A percentile compares a stretch with the other conserved stretches of the same genome.
Conservation (phyloP, 1,139 yeast genomes). For the Magnusiomyces fungicola region DNA sequence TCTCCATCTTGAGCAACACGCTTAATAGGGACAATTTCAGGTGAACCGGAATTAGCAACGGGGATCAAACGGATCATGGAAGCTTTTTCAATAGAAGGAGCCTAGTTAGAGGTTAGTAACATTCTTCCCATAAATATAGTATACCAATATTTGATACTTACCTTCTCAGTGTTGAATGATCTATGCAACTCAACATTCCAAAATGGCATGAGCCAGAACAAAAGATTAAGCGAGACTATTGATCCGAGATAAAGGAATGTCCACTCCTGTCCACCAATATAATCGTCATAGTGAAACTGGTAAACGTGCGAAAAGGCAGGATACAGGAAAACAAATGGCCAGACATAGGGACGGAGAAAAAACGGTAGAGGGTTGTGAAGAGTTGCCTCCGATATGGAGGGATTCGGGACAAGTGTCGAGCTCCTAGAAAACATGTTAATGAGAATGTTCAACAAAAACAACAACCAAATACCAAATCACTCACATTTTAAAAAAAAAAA, state of each 20-base stretch:
- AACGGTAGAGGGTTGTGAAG: conserved; percentile 64
- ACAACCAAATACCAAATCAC: too few species aligned
- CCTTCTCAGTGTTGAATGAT: conserved; percentile 57
- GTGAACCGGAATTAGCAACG: conserved; percentile 76
- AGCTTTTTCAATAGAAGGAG: conserved; percentile 53
- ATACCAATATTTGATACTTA: conserved; percentile 1
- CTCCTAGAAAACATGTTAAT: conserved; percentile 11
- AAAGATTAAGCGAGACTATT: conserved; percentile 61
- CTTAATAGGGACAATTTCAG: conserved; percentile 63
- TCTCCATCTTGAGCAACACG: conserved; percentile 54
- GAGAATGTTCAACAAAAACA: too few species aligned
- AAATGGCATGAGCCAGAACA: conserved; percentile 87
- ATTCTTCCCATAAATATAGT: not conserved
- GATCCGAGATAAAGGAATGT: conserved; percentile 81
- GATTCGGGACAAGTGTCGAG: conserved; percentile 35
- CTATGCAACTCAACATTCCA: conserved; percentile 79
- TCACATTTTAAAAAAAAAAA: too few species aligned
- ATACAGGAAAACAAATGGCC: conserved; percentile 77
- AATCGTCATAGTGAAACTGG: conserved; percentile 61
- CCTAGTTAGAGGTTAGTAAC: conserved; percentile 15
- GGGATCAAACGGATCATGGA: conserved; percentile 69
- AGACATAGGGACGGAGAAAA: conserved; percentile 64
- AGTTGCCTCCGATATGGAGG: conserved; percentile 56
- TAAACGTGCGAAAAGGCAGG: conserved; percentile 69
- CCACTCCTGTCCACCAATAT: conserved; percentile 72